phyloP scores from a whole-genome alignment of 495 filamentous ascomycete species.

The Physcia stellaris region DNA sequence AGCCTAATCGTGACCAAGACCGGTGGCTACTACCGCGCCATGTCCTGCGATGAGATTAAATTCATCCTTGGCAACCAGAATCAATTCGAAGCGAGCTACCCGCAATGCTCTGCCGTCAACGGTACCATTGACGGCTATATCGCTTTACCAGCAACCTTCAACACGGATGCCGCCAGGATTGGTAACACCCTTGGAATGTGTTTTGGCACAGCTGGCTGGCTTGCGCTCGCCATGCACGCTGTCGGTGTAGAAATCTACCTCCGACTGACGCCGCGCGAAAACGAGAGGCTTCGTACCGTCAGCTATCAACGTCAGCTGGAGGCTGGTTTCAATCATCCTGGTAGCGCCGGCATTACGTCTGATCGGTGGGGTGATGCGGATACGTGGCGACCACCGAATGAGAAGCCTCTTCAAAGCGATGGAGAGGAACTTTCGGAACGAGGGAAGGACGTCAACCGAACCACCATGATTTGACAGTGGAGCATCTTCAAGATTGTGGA shows the following conservation, averaged over 20 bases:
- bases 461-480: too few relatives aligned
- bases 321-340: conserved; percentile 32
- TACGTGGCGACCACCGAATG: too few relatives aligned
- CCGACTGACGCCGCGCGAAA: conserved; percentile 33
- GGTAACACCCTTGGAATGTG: conserved; percentile 21
- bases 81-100: conserved; percentile 20
- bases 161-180: conserved; percentile 17
- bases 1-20: conserved; percentile 20
- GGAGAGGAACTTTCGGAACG: too few relatives aligned
- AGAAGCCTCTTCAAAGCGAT: too few relatives aligned
- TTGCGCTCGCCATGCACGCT: conserved; percentile 29
- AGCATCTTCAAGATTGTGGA: too few relatives aligned
- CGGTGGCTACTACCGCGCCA: conserved; percentile 21
- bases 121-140: conserved; percentile 15
- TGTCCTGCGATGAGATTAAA: conserved; percentile 30
- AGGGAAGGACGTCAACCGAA: too few relatives aligned
- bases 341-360: conserved; percentile 29
- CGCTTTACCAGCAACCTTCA: conserved; percentile 20
- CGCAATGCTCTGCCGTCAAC: conserved; percentile 23
- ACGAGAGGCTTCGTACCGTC: conserved; percentile 30
- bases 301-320: conserved; percentile 38
- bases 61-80: conserved; percentile 17
- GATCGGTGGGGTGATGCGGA: too few relatives aligned
- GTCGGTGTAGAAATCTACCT: conserved; percentile 38
- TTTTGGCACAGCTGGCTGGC: conserved; percentile 33